Evolutionary conservation across 2,329 filamentous ascomycete genomes (phyloP), one percentile per base, ranked within the genome.

Genomic region (Aspergillus fumigatiaffinis): DNA sequence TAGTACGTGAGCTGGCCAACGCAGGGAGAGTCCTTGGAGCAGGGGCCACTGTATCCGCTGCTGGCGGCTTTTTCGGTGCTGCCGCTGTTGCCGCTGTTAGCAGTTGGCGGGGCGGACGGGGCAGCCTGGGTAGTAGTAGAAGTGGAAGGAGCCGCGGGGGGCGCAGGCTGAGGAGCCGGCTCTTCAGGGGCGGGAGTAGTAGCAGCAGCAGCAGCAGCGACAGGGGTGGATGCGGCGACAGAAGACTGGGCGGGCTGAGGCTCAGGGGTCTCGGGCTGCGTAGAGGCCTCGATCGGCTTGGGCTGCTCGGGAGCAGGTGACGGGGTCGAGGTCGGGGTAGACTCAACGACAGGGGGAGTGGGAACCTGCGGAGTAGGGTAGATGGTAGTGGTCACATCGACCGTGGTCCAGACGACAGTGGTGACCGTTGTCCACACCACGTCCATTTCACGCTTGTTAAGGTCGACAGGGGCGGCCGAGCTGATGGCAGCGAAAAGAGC

Each of bases 1-100:
- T 90, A 95, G 80, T 84, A 92, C 58, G 91, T 94, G 63, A 91
- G 80, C 51, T 92, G 83, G 60, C 90, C 90, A 0, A 70, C 68
- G 66, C 67, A 72, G 32, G 69, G 66, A 46, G 66, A 57, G 55
- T 57, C 41, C 55, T 64, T 44, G 23, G 65, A 62, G 64, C 71
- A 69, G 63, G 57, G 29, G 46, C 68, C 68, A 50, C 53, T 51
- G 63, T 61, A 60, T 59, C 62, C 53, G 48, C 61, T 60, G 63
- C 58, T 57, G 52, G 56, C 25, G 56, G 35, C 47, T 14, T 12
- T 4, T 53, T 54, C 10, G 50, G 53, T 53, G 59, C 50, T 12
- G 44, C 54, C 51, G 57, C 56, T 46, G 61, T 60, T 57, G 61
- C 52, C 42, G 44, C 42, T 47, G 41, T 8, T 54, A 10, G 56